These are phyloP conservation scores for Monascus ruber DNA, from an alignment of 2,329 filamentous ascomycete genomes.

Conservation along the genomic window DNA sequence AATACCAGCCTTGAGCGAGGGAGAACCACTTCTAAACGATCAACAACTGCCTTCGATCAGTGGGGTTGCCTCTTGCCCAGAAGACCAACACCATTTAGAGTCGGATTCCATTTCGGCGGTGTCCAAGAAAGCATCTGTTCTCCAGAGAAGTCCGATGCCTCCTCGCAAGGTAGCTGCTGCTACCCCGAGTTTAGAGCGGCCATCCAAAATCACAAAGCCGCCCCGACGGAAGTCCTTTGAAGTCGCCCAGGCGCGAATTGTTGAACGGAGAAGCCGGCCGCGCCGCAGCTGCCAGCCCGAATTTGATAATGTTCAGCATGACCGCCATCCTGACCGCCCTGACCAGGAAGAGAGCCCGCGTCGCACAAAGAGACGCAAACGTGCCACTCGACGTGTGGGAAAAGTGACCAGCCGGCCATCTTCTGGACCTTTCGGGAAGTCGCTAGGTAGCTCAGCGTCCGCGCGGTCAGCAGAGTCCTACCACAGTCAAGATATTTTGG, in stretches of 20 bases:
- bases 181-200: constrained; percentile 2
- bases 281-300: constrained; percentile 1
- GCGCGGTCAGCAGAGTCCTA: constrained; percentile 1
- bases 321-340: no score
- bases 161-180: constrained; percentile 1
- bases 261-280: neutral
- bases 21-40: constrained; percentile 1
- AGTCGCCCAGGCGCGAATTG: constrained; percentile 3
- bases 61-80: constrained; percentile 1
- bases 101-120: constrained; percentile 2
- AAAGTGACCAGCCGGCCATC: constrained; percentile 1
- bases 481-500: constrained; percentile 4
- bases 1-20: constrained; percentile 1
- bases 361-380: constrained; percentile 2
- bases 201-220: constrained; percentile 1
- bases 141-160: neutral
- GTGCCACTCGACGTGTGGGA: neutral
- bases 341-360: constrained; percentile 1
- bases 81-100: constrained; percentile 2
- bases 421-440: constrained; percentile 1
- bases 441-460: constrained; percentile 2
- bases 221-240: constrained; percentile 2
- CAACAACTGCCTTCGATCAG: neutral
- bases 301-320: constrained; percentile 1
- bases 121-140: constrained; percentile 1